Conservation (phyloP, 164 flowering plant genomes). For the Annona cherimola region DNA sequence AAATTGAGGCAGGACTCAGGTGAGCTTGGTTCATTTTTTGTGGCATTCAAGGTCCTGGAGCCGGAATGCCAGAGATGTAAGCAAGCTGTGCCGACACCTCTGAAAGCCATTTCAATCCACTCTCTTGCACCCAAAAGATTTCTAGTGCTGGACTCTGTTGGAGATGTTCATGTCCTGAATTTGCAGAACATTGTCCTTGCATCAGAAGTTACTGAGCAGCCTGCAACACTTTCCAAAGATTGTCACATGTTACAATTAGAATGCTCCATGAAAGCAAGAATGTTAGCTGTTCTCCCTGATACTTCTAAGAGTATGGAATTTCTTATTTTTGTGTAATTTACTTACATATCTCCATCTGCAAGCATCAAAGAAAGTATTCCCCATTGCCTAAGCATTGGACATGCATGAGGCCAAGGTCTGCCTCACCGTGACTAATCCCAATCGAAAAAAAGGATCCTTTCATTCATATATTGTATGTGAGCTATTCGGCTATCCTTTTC, state of each 20-base stretch:
- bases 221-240: slow-evolving; percentile 6
- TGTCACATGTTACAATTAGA: slow-evolving; percentile 44
- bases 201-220: slow-evolving; percentile 19
- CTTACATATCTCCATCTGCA: not conserved
- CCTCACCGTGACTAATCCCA: not conserved
- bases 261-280: slow-evolving; percentile 50
- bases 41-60: slow-evolving; percentile 36
- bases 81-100: slow-evolving; percentile 15
- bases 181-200: slow-evolving; percentile 30
- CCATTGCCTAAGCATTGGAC: not conserved
- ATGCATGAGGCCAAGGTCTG: not conserved
- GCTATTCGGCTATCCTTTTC: not conserved
- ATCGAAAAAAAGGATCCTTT: not conserved
- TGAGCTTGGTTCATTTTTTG: slow-evolving; percentile 39
- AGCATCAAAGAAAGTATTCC: not conserved
- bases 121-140: slow-evolving; percentile 48
- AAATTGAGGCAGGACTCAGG: slow-evolving; percentile 57
- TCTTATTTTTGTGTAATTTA: slow-evolving; percentile 1
- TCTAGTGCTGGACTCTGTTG: slow-evolving; percentile 66
- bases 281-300: slow-evolving; percentile 65
- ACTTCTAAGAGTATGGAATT: slow-evolving; percentile 36
- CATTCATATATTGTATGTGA: not conserved
- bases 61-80: slow-evolving; percentile 22
- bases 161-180: slow-evolving; percentile 52
- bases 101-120: slow-evolving; percentile 61